These are phyloP conservation scores for Phytophthora podocarpi DNA, from an alignment of 352 stramenopile species.

Conservation along the genomic window DNA sequence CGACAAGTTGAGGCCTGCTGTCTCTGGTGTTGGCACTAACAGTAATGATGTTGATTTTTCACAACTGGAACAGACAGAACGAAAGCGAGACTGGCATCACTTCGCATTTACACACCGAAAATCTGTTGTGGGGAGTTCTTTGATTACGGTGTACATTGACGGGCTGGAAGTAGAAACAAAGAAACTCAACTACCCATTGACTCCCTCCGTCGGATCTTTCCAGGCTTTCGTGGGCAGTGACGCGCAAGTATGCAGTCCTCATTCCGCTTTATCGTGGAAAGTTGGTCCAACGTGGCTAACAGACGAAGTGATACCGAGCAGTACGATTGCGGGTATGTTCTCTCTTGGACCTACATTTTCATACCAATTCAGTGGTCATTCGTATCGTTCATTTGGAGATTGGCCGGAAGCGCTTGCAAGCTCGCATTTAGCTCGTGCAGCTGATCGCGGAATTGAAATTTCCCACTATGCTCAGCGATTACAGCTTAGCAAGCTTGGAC, in stretches of 20 bases:
- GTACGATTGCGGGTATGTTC: conserved; percentile 66
- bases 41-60: background rate
- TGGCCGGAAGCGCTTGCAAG: conserved; percentile 74
- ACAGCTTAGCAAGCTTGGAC: conserved; percentile 49
- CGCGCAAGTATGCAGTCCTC: conserved; percentile 67
- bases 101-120: conserved; percentile 76
- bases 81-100: conserved; percentile 70
- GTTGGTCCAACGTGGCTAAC: conserved; percentile 69
- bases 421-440: conserved; percentile 58
- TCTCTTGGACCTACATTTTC: conserved; percentile 66
- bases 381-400: conserved; percentile 67
- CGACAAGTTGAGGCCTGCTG: conserved; percentile 34
- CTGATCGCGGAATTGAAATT: conserved; percentile 65
- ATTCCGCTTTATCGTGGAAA: conserved; percentile 69
- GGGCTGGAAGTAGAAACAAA: conserved; percentile 73
- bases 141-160: conserved; percentile 79
- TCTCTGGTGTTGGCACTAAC: background rate
- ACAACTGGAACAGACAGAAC: conserved; percentile 22
- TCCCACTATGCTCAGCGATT: conserved; percentile 46
- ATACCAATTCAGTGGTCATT: conserved; percentile 66
- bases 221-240: conserved; percentile 81
- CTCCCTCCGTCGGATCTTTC: conserved; percentile 44
- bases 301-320: conserved; percentile 55
- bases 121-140: conserved; percentile 68
- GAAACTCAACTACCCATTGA: conserved; percentile 72